phyloP scores from a whole-genome alignment of 441 rosid genomes.

The Flueggea neowawraea region DNA sequence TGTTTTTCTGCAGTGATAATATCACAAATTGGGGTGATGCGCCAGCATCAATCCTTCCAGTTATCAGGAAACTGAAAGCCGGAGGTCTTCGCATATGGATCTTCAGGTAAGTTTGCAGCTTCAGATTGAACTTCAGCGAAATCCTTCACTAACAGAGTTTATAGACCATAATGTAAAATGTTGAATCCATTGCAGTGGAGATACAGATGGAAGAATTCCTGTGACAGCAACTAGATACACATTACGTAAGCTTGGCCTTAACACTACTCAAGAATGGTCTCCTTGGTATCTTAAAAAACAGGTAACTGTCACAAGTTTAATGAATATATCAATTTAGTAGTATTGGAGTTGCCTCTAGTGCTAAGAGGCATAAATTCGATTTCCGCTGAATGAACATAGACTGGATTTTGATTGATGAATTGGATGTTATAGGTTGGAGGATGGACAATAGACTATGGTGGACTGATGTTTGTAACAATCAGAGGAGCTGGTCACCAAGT shows the following conservation, averaged over 20 bases:
- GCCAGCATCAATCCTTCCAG: constrained; percentile 52
- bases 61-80: constrained; percentile 46
- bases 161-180: neutral
- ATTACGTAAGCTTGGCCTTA: constrained; percentile 59
- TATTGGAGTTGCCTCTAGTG: too few species aligned
- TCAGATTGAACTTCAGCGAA: neutral
- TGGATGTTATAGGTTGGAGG: constrained; percentile 57
- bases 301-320: constrained; percentile 22
- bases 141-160: neutral
- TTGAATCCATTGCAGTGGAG: constrained; percentile 46
- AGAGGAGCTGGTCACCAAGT: constrained; percentile 86
- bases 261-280: constrained; percentile 52
- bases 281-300: constrained; percentile 63
- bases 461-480: constrained; percentile 59
- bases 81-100: constrained; percentile 69
- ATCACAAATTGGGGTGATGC: constrained; percentile 40
- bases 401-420: too few species aligned
- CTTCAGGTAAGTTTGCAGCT: constrained; percentile 33
- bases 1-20: constrained; percentile 25
- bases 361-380: too few species aligned
- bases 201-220: constrained; percentile 81
- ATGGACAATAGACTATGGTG: constrained; percentile 65
- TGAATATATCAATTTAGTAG: too few species aligned
- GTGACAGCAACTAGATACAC: constrained; percentile 63
- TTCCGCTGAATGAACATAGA: too few species aligned